phyloP scores from a whole-genome alignment of 306 rosid species.

The Herpetospermum pedunculosum region DNA sequence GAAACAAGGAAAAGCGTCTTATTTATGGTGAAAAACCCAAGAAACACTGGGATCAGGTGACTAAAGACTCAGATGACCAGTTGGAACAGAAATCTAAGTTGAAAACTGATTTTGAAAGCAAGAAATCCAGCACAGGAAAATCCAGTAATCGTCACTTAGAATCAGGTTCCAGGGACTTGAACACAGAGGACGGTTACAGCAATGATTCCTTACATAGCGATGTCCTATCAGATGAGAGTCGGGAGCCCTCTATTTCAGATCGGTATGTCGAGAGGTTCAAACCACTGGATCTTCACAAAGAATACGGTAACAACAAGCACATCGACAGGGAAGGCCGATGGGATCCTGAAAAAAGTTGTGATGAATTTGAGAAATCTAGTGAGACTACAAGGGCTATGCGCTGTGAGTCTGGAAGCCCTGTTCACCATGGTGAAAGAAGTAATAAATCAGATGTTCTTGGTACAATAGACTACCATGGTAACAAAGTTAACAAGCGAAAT shows the following conservation, averaged over 20 bases:
- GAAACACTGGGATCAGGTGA: not conserved
- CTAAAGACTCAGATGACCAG: not conserved
- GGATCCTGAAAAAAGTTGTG: not conserved
- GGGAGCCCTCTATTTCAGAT: not conserved
- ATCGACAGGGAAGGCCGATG: not conserved
- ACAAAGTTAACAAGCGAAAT: not conserved
- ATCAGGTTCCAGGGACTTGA: not conserved
- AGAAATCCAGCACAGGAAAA: not conserved
- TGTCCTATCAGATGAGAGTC: not conserved
- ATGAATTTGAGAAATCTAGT: slow-evolving; percentile 5
- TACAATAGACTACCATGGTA: not conserved
- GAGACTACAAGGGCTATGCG: not conserved
- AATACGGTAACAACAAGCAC: not conserved
- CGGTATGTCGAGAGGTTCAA: not conserved
- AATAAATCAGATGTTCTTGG: not conserved
- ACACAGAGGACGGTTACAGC: not conserved
- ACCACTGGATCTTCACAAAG: slow-evolving; percentile 7
- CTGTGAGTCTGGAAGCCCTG: not conserved
- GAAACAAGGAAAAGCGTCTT: not conserved
- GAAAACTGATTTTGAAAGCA: not conserved
- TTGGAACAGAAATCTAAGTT: not conserved
- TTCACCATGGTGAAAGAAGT: not conserved
- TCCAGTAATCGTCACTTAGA: not conserved
- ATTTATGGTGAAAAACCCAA: not conserved
- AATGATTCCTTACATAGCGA: not conserved